Conservation (phyloP, 129 eudicot species). For the Saussurea involucrata region DNA sequence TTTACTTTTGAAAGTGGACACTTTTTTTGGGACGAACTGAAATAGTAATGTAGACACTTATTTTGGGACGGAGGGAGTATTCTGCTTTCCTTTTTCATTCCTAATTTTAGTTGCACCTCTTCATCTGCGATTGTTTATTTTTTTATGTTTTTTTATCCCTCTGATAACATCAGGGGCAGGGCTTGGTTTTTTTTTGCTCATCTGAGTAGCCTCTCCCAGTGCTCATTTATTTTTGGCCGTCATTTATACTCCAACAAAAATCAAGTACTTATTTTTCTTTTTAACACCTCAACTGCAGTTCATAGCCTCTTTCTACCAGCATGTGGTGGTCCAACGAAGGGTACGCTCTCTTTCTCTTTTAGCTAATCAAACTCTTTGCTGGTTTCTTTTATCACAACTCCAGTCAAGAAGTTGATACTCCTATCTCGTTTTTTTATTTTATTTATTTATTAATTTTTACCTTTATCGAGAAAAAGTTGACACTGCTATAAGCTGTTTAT, state of each 20-base stretch:
- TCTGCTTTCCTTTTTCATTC: neutral
- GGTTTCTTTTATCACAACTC: neutral
- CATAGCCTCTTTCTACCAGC: constrained; percentile 93
- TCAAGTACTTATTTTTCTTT: constrained; percentile 6
- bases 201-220: constrained; percentile 6
- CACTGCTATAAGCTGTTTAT: neutral
- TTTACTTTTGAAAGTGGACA: too few species aligned
- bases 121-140: neutral
- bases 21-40: too few species aligned
- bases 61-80: too few species aligned
- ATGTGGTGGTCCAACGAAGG: constrained; percentile 93
- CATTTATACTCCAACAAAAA: constrained; percentile 1
- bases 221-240: constrained; percentile 13
- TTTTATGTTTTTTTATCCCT: neutral
- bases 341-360: constrained; percentile 42
- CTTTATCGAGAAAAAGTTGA: too few species aligned
- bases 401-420: neutral
- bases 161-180: neutral
- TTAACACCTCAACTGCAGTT: constrained; percentile 52
- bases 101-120: neutral
- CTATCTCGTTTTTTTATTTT: too few species aligned
- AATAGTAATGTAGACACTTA: too few species aligned
- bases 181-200: neutral
- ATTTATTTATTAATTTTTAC: too few species aligned
- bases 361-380: neutral